These are phyloP conservation scores for Metarhizium brunneum DNA, from an alignment of 2,329 filamentous ascomycete species.

Conservation along the genomic window DNA sequence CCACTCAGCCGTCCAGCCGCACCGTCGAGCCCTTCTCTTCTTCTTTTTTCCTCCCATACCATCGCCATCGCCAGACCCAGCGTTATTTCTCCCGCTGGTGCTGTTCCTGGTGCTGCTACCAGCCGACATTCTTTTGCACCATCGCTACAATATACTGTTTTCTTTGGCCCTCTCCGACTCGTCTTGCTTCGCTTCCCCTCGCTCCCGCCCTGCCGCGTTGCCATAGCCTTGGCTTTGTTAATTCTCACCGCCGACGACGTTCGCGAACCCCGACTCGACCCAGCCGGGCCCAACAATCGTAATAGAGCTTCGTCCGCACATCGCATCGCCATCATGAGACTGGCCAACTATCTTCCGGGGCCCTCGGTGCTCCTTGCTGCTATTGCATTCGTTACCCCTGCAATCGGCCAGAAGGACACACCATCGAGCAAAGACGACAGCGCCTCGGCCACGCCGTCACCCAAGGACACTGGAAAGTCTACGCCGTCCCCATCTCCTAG, in stretches of 20 bases:
- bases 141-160: neutral
- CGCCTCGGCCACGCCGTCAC: conserved; percentile 3
- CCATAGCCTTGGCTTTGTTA: neutral
- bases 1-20: neutral
- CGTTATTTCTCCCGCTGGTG: neutral
- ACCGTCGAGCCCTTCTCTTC: neutral
- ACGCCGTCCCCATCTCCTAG: neutral
- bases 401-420: conserved; percentile 21
- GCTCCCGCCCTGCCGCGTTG: neutral
- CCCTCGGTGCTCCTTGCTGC: conserved; percentile 18
- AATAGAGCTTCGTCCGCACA: neutral
- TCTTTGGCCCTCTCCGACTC: neutral
- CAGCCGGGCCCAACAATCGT: neutral
- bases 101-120: neutral
- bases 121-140: conserved; percentile 3
- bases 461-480: conserved; percentile 3
- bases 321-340: conserved; percentile 15
- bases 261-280: neutral
- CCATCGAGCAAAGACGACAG: conserved; percentile 7
- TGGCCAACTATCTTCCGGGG: conserved; percentile 16
- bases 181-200: neutral
- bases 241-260: neutral
- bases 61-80: neutral
- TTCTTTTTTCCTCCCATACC: neutral
- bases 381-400: conserved; percentile 18